These are phyloP conservation scores for Cinnamomum chago DNA, from an alignment of 164 flowering plant genomes.

Conservation along the genomic window DNA sequence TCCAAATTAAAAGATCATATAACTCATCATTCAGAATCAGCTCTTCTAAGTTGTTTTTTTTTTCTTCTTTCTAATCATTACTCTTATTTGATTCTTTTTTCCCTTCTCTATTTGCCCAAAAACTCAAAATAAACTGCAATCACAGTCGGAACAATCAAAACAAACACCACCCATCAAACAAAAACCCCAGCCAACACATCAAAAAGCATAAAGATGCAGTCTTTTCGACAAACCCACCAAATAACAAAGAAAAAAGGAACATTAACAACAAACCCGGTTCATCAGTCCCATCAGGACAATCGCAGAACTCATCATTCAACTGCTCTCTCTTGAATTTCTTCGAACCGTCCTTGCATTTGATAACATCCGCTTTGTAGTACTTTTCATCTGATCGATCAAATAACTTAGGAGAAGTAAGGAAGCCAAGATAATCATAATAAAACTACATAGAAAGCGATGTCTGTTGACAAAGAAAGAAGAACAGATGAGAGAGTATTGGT, in stretches of 20 bases:
- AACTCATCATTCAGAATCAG: neutral
- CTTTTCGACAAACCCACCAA: neutral
- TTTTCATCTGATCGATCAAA: conserved; percentile 43
- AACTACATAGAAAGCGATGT: neutral
- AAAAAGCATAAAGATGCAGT: neutral
- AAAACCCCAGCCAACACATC: neutral
- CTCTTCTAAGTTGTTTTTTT: neutral
- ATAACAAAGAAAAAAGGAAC: neutral
- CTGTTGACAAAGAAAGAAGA: neutral
- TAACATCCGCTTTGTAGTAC: conserved; percentile 46
- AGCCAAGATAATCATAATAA: neutral
- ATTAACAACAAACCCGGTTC: conserved; percentile 58
- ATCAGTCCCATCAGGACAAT: conserved; percentile 85
- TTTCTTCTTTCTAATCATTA: neutral
- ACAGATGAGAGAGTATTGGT: neutral
- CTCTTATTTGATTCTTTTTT: no score
- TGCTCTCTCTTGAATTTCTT: conserved; percentile 57
- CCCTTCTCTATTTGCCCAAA: no score
- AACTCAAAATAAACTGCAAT: no score
- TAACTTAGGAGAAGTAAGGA: no score
- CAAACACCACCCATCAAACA: neutral
- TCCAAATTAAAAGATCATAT: neutral
- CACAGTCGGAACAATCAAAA: neutral
- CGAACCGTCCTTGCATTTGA: conserved; percentile 84
- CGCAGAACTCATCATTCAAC: conserved; percentile 88